Evolutionary conservation across 1,284 basidiomycete species (phyloP), one percentile per base, ranked within the genome.

Genomic region (Waitea zeae): DNA sequence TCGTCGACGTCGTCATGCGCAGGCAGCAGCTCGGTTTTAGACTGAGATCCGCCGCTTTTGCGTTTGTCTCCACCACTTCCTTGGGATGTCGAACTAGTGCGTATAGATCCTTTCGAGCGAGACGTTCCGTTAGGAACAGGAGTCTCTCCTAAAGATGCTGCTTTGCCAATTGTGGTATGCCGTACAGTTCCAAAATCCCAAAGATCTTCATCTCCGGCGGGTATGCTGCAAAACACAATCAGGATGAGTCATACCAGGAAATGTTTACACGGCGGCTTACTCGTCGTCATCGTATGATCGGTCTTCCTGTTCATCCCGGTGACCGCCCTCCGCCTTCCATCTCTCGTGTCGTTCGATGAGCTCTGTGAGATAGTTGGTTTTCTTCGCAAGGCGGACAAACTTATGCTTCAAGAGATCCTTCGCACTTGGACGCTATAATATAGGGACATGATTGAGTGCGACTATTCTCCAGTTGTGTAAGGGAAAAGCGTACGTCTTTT

Each of bases 171-270:
- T n/a, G n/a, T n/a, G 17, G 63, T 67, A 45, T 84, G 75, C 38
- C 80, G 75, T 33, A 90, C 74, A 12, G 86, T 90, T 15, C 87
- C 82, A 61, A 95, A 96, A 53, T 95, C 90, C 90, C 90, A 96
- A 17, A 93, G 59, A 43, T 90, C 88, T 40, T 92, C 87, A 5
- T 67, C n/a, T n/a, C n/a, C n/a, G n/a, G n/a, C n/a, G n/a, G n/a
- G n/a, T n/a, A n/a, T n/a, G n/a, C n/a, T n/a, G n/a, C n/a, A n/a
- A n/a, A n/a, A n/a, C n/a, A n/a, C n/a, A n/a, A n/a, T n/a, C n/a
- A 11, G 18, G 29, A 17, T 17, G 18, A 30, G 22, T 22, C 22
- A 7, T 17, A 15, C 9, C 17, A 32, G 13, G 20, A 12, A 33
- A 26, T 20, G 29, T n/a, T 12, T 18, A 27, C 33, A 35, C 30